Evolutionary conservation across 2,329 filamentous ascomycete genomes (phyloP), one percentile per base, ranked within the genome.

Genomic region (Xylaria sp.): DNA sequence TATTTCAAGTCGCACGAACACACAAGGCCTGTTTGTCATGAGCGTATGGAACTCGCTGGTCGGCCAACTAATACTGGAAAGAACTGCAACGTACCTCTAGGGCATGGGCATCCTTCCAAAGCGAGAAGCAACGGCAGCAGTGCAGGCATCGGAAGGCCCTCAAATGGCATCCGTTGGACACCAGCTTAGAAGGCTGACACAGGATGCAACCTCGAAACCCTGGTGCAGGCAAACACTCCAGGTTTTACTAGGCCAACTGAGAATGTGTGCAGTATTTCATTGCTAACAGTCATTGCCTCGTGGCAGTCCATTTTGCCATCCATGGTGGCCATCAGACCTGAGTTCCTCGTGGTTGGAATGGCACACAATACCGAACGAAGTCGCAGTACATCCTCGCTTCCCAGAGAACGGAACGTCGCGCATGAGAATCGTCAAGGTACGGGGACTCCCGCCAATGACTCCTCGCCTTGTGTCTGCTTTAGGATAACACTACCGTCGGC

Each of bases 331-430:
- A 56, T 56, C 48, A 58, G 58, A 59, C 53, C n/a, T 55, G 48
- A 53, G 52, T 59, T 54, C 44, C 20, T 46, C 38, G 52, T 46
- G 22, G 16, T 13, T 34, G 29, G 9, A 34, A 13, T 7, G n/a
- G n/a, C 16, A 45, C 44, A 54, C 52, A 40, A 44, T 59, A 50
- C 41, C 21, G 24, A 21, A 50, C 47, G 13, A 61, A 59, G 58
- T 61, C 52, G 20, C 55, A 47, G 56, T 61, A 59, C 58, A 52
- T 59, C 39, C 55, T 61, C 52, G 52, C 52, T 56, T 60, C 58
- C 39, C 56, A 47, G n/a, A 46, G 49, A 34, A 13, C 29, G 29
- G 29, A 34, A 34, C 29, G 29, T 34, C 29, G 29, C 29, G 29
- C 29, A 34, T 34, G 29, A 13, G 9, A 13, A 34, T 34, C 29